Conservation (phyloP, 176 grass and related monocot genomes). For the Alloteropsis semialata region DNA sequence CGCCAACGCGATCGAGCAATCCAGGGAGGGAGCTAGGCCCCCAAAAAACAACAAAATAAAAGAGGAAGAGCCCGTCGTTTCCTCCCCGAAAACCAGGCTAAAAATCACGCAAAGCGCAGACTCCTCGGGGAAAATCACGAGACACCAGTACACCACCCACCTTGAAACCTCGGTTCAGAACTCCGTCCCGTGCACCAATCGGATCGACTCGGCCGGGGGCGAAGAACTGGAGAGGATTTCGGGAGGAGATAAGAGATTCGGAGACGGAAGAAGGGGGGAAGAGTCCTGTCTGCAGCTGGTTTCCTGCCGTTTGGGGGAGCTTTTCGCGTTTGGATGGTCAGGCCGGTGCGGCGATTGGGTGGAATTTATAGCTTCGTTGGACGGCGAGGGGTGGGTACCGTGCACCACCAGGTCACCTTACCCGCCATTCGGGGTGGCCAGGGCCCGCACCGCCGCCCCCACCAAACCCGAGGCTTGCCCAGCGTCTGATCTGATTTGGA, state of each 20-base stretch:
- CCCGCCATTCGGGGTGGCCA: neutral
- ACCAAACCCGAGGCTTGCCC: neutral
- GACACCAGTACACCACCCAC: constrained; percentile 28
- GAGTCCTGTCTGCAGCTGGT: neutral
- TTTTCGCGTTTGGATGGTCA: neutral
- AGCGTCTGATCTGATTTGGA: neutral
- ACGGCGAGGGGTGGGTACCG: neutral
- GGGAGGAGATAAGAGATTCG: neutral
- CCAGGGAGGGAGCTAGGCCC: neutral
- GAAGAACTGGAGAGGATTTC: neutral
- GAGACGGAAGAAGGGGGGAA: neutral
- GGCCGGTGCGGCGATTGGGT: neutral
- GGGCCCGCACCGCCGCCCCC: neutral
- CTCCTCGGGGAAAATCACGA: neutral
- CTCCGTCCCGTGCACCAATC: neutral
- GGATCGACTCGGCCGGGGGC: neutral
- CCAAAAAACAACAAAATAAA: neutral
- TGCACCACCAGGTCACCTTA: constrained; percentile 31
- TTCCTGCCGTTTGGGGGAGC: neutral
- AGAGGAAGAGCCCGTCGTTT: neutral
- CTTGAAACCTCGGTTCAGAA: neutral
- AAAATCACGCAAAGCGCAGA: constrained; percentile 11
- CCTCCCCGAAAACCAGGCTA: neutral
- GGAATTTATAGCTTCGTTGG: constrained; percentile 19
- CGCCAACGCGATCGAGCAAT: neutral